phyloP scores from a whole-genome alignment of 1,284 basidiomycete genomes.

The Fomitopsis pinicola region DNA sequence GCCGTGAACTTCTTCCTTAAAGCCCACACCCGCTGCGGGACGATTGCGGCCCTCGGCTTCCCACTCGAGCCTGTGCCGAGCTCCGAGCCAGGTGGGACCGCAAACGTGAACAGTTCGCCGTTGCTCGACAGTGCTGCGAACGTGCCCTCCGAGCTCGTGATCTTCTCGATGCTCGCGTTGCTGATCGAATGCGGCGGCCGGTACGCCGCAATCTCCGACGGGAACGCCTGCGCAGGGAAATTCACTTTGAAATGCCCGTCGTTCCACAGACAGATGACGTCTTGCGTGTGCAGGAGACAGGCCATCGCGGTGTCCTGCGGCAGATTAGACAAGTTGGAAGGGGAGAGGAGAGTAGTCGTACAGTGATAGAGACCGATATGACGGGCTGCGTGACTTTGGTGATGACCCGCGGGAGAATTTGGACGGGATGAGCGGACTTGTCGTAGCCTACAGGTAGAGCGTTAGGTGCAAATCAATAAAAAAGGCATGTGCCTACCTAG shows the following conservation, averaged over 20 bases:
- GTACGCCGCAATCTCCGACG: constrained; percentile 73
- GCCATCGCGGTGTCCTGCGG: constrained; percentile 79
- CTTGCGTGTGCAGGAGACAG: constrained; percentile 68
- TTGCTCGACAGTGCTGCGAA: constrained; percentile 86
- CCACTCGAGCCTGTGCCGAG: constrained; percentile 16
- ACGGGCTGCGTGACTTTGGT: constrained; percentile 75
- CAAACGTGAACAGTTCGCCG: constrained; percentile 92
- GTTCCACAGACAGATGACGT: constrained; percentile 84
- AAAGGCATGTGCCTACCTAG: constrained; percentile 49
- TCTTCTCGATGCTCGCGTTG: constrained; percentile 74
- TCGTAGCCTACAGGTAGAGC: constrained; percentile 57
- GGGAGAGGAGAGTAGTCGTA: constrained; percentile 28
- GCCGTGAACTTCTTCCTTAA: constrained; percentile 84
- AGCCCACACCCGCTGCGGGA: constrained; percentile 91
- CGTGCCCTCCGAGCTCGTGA: constrained; percentile 76
- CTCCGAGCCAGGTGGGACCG: constrained; percentile 34
- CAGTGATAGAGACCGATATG: constrained; percentile 66
- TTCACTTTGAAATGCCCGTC: constrained; percentile 74
- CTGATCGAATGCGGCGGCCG: constrained; percentile 72
- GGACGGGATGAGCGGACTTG: constrained; percentile 70
- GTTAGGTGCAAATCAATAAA: not conserved
- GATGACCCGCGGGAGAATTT: constrained; percentile 80
- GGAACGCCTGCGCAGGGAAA: constrained; percentile 69
- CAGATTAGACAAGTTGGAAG: constrained; percentile 1
- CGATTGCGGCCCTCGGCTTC: constrained; percentile 42